Percentiles rank a stretch among this genome's conserved stretches.
These are phyloP conservation scores for Logfia minima DNA, from an alignment of 129 eudicot species.

Conservation along the genomic window DNA sequence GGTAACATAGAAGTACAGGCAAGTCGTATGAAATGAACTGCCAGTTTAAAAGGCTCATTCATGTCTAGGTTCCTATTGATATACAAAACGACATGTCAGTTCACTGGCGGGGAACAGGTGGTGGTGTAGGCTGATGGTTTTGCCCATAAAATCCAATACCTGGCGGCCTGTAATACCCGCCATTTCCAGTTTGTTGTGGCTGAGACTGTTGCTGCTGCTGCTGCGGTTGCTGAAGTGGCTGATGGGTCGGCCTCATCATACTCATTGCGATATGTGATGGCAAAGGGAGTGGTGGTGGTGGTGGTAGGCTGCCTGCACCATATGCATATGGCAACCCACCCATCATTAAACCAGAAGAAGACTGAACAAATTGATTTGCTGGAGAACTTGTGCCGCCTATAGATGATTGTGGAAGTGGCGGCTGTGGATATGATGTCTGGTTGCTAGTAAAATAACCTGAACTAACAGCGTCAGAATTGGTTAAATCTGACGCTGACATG, in stretches of 20 bases:
- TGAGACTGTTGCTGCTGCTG: constrained; percentile 45
- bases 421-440: constrained; percentile 43
- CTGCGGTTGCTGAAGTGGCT: constrained; percentile 47
- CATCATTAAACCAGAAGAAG: constrained; percentile 44
- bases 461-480: constrained; percentile 40
- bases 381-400: constrained; percentile 42
- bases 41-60: constrained; percentile 1
- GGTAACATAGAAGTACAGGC: constrained; percentile 25
- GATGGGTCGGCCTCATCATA: constrained; percentile 56
- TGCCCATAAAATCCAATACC: constrained; percentile 83
- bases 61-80: constrained; percentile 48
- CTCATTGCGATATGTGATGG: constrained; percentile 55
- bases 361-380: constrained; percentile 50
- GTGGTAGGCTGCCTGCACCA: constrained; percentile 53
- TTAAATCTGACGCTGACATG: constrained; percentile 31
- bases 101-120: constrained; percentile 72
- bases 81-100: constrained; percentile 40
- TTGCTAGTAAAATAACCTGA: constrained; percentile 35
- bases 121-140: constrained; percentile 66
- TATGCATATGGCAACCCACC: constrained; percentile 58
- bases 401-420: constrained; percentile 42
- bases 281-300: constrained; percentile 68
- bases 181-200: constrained; percentile 34
- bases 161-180: constrained; percentile 74
- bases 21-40: constrained; percentile 24